These are phyloP conservation scores for Delitschia confertaspora DNA, from an alignment of 495 filamentous ascomycete species.

Conservation along the genomic window DNA sequence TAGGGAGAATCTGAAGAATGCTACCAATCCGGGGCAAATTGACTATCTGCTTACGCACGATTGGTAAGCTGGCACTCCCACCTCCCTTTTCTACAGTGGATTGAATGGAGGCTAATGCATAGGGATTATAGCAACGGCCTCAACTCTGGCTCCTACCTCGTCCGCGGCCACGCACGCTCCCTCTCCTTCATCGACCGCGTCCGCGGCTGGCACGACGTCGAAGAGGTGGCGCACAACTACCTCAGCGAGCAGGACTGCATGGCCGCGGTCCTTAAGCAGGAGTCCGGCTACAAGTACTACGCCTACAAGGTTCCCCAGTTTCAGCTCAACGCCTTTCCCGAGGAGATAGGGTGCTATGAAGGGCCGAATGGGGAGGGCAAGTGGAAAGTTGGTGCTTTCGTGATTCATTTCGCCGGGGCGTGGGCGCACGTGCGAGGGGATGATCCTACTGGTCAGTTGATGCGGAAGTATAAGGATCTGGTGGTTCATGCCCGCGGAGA, in stretches of 20 bases:
- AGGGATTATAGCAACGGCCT: slow-evolving; percentile 28
- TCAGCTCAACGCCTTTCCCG: slow-evolving; percentile 32
- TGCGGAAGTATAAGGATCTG: slow-evolving; percentile 25
- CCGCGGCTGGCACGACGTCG: slow-evolving; percentile 7
- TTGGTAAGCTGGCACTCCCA: slow-evolving; percentile 17
- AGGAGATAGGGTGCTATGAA: slow-evolving; percentile 31
- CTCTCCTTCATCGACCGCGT: slow-evolving; percentile 27
- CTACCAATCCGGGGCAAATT: slow-evolving; percentile 17
- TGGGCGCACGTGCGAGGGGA: slow-evolving; percentile 33
- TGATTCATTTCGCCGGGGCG: slow-evolving; percentile 33
- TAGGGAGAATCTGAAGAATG: slow-evolving; percentile 19
- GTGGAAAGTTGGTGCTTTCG: slow-evolving; percentile 29
- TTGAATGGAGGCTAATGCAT: too few species aligned
- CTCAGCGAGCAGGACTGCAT: slow-evolving; percentile 32
- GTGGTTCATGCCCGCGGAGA: too few species aligned
- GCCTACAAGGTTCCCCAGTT: slow-evolving; percentile 25
- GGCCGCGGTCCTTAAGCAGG: slow-evolving; percentile 13
- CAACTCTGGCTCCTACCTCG: slow-evolving; percentile 31
- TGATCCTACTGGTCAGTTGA: slow-evolving; percentile 28
- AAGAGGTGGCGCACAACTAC: slow-evolving; percentile 6
- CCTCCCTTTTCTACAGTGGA: too few species aligned
- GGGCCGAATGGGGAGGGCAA: slow-evolving; percentile 5
- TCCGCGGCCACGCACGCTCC: slow-evolving; percentile 23
- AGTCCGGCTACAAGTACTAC: neutral
- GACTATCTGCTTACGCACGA: slow-evolving; percentile 23